Evolutionary conservation across 2,329 filamentous ascomycete genomes (phyloP), one percentile per base, ranked within the genome.

Genomic region (Domatiomyces globalis): DNA sequence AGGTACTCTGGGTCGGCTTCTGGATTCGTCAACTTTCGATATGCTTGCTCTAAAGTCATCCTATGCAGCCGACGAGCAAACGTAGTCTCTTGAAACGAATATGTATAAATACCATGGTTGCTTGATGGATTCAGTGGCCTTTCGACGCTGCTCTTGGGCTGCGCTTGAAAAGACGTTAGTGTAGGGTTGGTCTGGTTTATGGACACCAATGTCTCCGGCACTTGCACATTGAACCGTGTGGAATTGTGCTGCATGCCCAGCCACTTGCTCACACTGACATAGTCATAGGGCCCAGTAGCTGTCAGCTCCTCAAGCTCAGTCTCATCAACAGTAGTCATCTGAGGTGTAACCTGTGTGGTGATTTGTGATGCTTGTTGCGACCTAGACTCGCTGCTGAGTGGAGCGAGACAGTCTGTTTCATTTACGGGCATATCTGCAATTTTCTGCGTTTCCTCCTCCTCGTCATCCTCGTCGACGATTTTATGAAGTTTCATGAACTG

Each of bases 61-160:
- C 86, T 78, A 47, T 86, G 83, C 4, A 94, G 69, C 4, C 83
- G 76, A 6, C 85, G 78, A 9, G 80, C 80, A 58, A 94, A 89
- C 1, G 76, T 81, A 1, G 72, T 69, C 63, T 89, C 85, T 22
- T 78, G 72, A 51, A 77, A 75, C 8, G 79, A 73, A 62, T 82
- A 81, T 0, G 79, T 80, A 19, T 64, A 68, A 0, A 78, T 75
- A 1, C 69, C 56, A 27, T 4, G 10, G 12, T 9, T 9, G 6
- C 2, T 10, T 9, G 45, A 27, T 8, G 45, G 18, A 22, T 9
- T n/a, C 8, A 18, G 22, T 4, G 27, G 20, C 12, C 5, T 39
- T 39, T 15, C 33, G 15, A 39, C 15, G 33, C 33, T 10, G 33
- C 12, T 56, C 1, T 71, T 25, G 33, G 29, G 9, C 44, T 48